These are phyloP conservation scores for Pseudogymnoascus sp. DNA, from an alignment of 2,329 filamentous ascomycete genomes.

Conservation along the genomic window DNA sequence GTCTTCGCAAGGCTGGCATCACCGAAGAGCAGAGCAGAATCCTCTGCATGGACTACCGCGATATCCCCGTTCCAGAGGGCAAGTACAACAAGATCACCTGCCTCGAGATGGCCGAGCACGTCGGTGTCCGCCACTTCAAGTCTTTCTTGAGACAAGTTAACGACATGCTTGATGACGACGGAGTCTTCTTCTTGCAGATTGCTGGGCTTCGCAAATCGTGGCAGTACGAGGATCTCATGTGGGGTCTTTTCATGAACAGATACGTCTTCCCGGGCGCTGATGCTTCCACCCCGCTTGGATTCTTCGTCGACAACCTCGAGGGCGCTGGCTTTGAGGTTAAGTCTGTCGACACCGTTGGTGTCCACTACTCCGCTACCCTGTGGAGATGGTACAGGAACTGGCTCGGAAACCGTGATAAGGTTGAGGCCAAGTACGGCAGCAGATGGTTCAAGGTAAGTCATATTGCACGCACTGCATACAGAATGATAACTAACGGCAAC, in stretches of 20 bases:
- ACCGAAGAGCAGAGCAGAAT: conserved; percentile 84
- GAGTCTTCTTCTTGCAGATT: conserved; percentile 91
- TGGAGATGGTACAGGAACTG: conserved; percentile 99
- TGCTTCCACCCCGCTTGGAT: conserved; percentile 85
- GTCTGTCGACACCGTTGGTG: conserved; percentile 83
- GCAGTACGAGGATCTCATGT: conserved; percentile 97
- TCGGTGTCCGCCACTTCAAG: conserved; percentile 82
- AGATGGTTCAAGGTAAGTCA: conserved; percentile 84
- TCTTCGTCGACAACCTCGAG: conserved; percentile 78
- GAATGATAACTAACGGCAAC: conserved; percentile 14
- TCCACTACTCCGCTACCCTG: conserved; percentile 92
- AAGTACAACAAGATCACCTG: conserved; percentile 93
- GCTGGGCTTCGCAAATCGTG: conserved; percentile 88
- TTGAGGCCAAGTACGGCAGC: conserved; percentile 88
- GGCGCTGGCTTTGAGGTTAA: conserved; percentile 86
- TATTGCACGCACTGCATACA: not conserved
- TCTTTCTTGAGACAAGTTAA: conserved; percentile 78
- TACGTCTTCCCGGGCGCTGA: conserved; percentile 97
- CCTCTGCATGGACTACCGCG: conserved; percentile 94
- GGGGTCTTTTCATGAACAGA: conserved; percentile 99
- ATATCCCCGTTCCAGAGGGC: conserved; percentile 71
- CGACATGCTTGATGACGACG: conserved; percentile 94
- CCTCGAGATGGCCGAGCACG: conserved; percentile 98
- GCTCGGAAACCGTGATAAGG: conserved; percentile 87
- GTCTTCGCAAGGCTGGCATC: conserved; percentile 73